Base-by-base conservation (phyloP, 441 rosid genomes). In the Pelargonium australe region DNA sequence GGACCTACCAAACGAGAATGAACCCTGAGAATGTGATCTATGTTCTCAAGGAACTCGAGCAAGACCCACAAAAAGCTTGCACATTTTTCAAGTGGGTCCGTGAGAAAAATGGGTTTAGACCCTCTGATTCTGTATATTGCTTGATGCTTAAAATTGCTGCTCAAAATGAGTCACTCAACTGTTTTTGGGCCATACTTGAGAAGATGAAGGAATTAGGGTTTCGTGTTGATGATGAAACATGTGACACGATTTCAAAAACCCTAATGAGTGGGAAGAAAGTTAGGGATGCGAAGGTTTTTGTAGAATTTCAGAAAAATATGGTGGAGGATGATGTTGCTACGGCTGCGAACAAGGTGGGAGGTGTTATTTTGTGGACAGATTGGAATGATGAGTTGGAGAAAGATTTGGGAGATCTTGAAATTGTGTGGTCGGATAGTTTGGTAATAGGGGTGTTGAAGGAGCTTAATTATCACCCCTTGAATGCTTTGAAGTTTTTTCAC, bases 191-290 rank as follows among this genome's bases (percentile, higher is more conserved):
- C 66, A 64, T 73, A 44, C 66, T 93, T 23, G 76, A 68, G 68
- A 85, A 83, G 76, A 90, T 89, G 97, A 93, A 86, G 77, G 88
- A 83, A 65, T 70, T 83, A 67, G 92, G 87, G 67, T 84, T 83
- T 85, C 89, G 73, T 68, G 73, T 90, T 57, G 97, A 86, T 14
- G 90, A 86, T 68, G 95, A 89, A 19, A 86, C 97, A 5, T 84
- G 83, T 73, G 19, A 25, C 28, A 82, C 94, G 0, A 78, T 90
- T 65, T 43, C 63, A 16, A 76, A 72, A 40, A 40, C 67, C 57
- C 82, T 90, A 31, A 87, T 70, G 64, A 86, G 80, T 78, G 84
- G 82, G 60, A 74, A 78, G 66, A 82, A 80, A 81, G 55, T 67
- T 16, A 77, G 69, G 13, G 95, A 93, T 58, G 83, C 77, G 28